Conservation (phyloP, 441 rosid genomes). For the Populus hybrid region DNA sequence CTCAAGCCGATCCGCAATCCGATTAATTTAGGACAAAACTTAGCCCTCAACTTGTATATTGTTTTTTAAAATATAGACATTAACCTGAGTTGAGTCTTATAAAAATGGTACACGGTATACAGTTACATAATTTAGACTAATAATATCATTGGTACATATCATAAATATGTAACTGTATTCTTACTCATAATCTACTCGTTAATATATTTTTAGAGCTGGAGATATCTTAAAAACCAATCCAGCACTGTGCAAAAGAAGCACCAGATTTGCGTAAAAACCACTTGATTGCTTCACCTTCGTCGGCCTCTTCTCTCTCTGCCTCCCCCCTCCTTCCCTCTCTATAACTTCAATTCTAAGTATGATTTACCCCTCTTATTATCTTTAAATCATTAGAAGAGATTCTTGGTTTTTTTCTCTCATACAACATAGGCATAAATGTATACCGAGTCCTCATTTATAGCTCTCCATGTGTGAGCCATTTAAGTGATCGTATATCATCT, state of each 20-base stretch:
- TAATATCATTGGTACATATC: constrained; percentile 1
- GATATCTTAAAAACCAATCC: constrained; percentile 57
- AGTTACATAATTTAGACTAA: constrained; percentile 2
- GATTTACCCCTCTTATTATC: constrained; percentile 26
- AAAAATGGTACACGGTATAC: background rate
- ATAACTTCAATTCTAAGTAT: constrained; percentile 56
- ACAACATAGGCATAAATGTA: background rate
- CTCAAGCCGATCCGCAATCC: too few species aligned
- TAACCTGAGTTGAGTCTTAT: too few species aligned
- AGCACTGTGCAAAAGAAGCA: constrained; percentile 28
- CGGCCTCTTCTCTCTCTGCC: constrained; percentile 8
- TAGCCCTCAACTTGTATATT: too few species aligned
- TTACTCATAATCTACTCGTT: constrained; percentile 4
- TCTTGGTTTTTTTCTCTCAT: constrained; percentile 16
- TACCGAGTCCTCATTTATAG: background rate
- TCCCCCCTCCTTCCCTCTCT: constrained; percentile 28
- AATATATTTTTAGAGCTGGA: constrained; percentile 9
- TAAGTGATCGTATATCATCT: background rate
- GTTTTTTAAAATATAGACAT: too few species aligned
- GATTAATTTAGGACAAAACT: too few species aligned
- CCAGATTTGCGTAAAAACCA: constrained; percentile 48
- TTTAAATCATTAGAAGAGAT: constrained; percentile 25
- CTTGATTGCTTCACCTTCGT: constrained; percentile 52
- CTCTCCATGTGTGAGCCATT: constrained; percentile 14
- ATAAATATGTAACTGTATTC: constrained; percentile 9